Evolutionary conservation across 1,139 yeast species (phyloP), one percentile per base, ranked within the genome.

Genomic region (Zygotorulaspora mrakii): DNA sequence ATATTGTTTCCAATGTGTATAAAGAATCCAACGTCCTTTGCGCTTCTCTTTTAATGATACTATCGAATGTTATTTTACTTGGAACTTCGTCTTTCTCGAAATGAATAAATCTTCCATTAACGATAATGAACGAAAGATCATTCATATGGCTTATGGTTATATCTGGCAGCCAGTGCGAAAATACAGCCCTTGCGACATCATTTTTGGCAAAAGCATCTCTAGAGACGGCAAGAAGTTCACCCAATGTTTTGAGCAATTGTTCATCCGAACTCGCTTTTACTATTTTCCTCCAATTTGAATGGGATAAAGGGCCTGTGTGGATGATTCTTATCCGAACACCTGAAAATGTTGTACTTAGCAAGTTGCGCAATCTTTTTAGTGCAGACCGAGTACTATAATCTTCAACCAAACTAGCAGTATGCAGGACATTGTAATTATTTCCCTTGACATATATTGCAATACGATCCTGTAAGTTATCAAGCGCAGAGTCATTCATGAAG

Each of bases 21-120:
- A 74, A 70, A 14, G 66, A 63, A 31, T 75, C 79, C 40, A 74
- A 54, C 8, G 77, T 71, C 58, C 74, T 71, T 57, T 68, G 67
- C 18, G 74, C 65, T 54, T 76, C 81, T 54, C 73, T 75, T 61
- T 73, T 74, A 49, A 75, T 71, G 37, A 68, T 69, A 33, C 70
- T 65, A 57, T 74, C 76, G 53, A 69, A 67, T 42, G 72, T 68
- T 37, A 66, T 73, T 5, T 35, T 42, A 6, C 46, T 39, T 3
- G 53, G 53, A 6, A 54, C 29, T 66, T 54, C 58, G 8, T 37
- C 37, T 3, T 23, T 17, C 4, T 49, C 53, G 3, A 62, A 42
- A 32, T 51, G 53, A 23, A 60, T 43, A 34, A 54, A 55, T 38
- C 64, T 52, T 31, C 66, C 66, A 37, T 62, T 62, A 7, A 61